Percentiles rank a stretch among this genome's conserved stretches.
Evolutionary conservation across 352 stramenopile species (phyloP).

Genomic region (Pythium myriotylum): DNA sequence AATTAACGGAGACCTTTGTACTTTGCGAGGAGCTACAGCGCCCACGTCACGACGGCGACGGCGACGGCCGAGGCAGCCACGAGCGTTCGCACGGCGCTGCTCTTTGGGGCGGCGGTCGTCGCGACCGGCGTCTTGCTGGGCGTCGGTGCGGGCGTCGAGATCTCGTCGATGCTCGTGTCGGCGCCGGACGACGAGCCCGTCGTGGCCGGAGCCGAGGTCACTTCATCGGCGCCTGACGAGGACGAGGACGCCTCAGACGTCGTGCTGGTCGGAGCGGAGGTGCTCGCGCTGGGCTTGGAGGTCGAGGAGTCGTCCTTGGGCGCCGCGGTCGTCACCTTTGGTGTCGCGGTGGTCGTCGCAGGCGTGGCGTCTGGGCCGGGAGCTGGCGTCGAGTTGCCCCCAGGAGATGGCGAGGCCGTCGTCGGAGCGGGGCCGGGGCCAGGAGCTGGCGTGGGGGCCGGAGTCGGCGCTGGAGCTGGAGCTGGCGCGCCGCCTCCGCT

Average conservation of each 20-base stretch:
- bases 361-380: background rate
- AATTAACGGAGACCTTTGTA: too few relatives aligned
- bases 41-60: conserved; percentile 6
- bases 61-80: conserved; percentile 11
- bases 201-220: background rate
- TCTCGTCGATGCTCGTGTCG: background rate
- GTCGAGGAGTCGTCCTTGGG: background rate
- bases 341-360: conserved; percentile 3
- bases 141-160: background rate
- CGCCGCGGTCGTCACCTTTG: background rate
- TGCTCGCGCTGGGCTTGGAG: too few relatives aligned
- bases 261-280: too few relatives aligned
- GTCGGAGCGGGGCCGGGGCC: background rate
- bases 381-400: too few relatives aligned
- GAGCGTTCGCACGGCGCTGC: conserved; percentile 1
- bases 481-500: background rate
- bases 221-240: too few relatives aligned
- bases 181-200: background rate
- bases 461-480: background rate
- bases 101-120: background rate
- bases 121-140: background rate
- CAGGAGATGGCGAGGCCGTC: background rate
- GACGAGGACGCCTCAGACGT: too few relatives aligned
- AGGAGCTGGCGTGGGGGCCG: background rate
- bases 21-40: conserved; percentile 3